Evolutionary conservation across 2,329 filamentous ascomycete species (phyloP), one percentile per base, ranked within the genome.

Genomic region (Aschersonia sp.): DNA sequence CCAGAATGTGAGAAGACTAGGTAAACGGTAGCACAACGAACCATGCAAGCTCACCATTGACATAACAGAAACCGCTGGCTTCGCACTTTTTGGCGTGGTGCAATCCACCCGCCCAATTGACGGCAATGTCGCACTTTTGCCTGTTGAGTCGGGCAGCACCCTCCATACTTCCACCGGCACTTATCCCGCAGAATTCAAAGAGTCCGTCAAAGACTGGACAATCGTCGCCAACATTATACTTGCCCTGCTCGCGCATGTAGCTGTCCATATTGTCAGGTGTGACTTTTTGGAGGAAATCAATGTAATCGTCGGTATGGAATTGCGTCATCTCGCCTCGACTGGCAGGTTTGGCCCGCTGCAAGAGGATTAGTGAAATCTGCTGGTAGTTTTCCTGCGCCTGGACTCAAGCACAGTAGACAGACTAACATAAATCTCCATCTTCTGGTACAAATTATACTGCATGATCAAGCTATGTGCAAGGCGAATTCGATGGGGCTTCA

Each of bases 221-320:
- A 63, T 98, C 92, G 57, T 96, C 92, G 39, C 90, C 86, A 50
- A 97, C 88, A 50, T 95, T 96, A 72, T 92, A 97, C 53, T 88
- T 87, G 41, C 77, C 83, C 63, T 97, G 89, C 63, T 98, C 92
- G 57, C 89, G 85, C 56, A 83, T 78, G 61, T 87, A 97, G 54
- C 78, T 78, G 57, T 98, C 94, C 87, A 97, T 97, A 63, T 98
- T 98, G 69, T 98, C 92, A 1, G 92, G 94, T 0, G 92, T 97
- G 48, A 98, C 92, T 58, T 94, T 94, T 68, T 76, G 85, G 14
- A 98, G 72, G 60, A 97, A 98, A 48, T 95, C 87, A 53, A 98
- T 87, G 66, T 98, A 98, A 59, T 96, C 89, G 61, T 86, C 79
- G 46, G 87, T 92, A 64, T 98, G 92, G 60, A 97, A 98, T 52